These are phyloP conservation scores for Termitomyces sp. DNA, from an alignment of 768 basidiomycete species.

Conservation along the genomic window DNA sequence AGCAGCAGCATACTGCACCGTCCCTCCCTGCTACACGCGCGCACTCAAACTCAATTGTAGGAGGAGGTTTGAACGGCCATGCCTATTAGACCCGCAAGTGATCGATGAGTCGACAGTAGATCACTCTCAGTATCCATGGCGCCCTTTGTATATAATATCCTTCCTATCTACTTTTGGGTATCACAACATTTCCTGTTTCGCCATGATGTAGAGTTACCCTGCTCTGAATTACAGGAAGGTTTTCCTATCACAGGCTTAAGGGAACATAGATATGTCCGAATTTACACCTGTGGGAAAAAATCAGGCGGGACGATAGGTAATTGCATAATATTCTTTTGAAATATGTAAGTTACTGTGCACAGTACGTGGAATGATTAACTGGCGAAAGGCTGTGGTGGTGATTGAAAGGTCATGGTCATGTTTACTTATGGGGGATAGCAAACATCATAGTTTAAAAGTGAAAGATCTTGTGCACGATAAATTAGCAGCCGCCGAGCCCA, in stretches of 20 bases:
- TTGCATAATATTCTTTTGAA: neutral
- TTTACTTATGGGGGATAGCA: too few relatives aligned
- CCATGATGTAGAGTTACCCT: neutral
- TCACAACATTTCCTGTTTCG: neutral
- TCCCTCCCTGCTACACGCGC: slow-evolving; percentile 18
- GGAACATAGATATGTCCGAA: too few relatives aligned
- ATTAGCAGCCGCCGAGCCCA: too few relatives aligned
- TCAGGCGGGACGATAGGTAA: neutral
- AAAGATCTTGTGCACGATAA: too few relatives aligned
- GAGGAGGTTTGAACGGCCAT: slow-evolving; percentile 4
- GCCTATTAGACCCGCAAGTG: neutral
- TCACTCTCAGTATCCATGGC: neutral
- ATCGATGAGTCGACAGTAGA: neutral
- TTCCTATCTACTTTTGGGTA: neutral
- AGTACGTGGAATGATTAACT: neutral
- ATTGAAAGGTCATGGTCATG: neutral
- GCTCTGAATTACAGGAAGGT: neutral
- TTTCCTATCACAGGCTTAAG: too few relatives aligned
- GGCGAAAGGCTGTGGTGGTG: neutral
- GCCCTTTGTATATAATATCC: neutral
- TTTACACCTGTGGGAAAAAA: neutral
- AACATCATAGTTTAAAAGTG: too few relatives aligned
- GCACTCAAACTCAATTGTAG: slow-evolving; percentile 27
- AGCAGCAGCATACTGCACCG: slow-evolving; percentile 14
- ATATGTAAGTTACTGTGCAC: too few relatives aligned